These are phyloP conservation scores for Picochlorum sp. DNA, from an alignment of 139 green algal genomes.

Conservation along the genomic window DNA sequence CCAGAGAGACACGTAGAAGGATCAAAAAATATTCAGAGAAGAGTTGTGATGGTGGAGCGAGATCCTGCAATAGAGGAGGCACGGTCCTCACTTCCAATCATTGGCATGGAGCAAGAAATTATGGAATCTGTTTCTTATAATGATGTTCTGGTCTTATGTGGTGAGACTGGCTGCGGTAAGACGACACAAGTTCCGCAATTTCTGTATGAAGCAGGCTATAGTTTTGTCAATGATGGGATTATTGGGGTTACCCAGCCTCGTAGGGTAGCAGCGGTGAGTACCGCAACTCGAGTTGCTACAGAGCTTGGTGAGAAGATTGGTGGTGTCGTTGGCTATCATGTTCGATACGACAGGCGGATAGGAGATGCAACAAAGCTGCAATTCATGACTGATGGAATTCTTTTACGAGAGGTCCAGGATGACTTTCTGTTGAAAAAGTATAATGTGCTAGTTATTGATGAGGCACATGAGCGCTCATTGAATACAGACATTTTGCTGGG, in stretches of 20 bases:
- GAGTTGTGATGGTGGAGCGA: constrained; percentile 17
- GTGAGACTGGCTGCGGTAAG: constrained; percentile 89
- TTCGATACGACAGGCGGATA: constrained; percentile 71
- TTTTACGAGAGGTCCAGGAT: constrained; percentile 73
- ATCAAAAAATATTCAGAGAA: not conserved
- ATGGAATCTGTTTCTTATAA: constrained; percentile 70
- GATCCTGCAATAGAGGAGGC: constrained; percentile 17
- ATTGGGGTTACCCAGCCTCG: constrained; percentile 84
- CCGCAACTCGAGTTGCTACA: constrained; percentile 65
- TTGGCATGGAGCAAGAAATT: constrained; percentile 84
- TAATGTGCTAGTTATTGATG: constrained; percentile 72
- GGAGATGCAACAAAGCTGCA: constrained; percentile 57
- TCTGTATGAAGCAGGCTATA: constrained; percentile 86
- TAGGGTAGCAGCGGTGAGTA: constrained; percentile 78
- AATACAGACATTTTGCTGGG: constrained; percentile 89
- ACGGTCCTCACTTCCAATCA: constrained; percentile 65
- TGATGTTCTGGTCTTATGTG: constrained; percentile 77
- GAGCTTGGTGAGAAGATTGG: constrained; percentile 71
- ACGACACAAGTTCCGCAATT: constrained; percentile 96
- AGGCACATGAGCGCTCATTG: constrained; percentile 85
- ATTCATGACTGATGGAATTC: constrained; percentile 95
- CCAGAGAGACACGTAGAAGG: not conserved
- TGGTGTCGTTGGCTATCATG: constrained; percentile 82
- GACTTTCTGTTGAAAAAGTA: constrained; percentile 68
- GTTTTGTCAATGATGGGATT: constrained; percentile 21